Evolutionary conservation across 495 filamentous ascomycete species (phyloP).

Genomic region (Penicillium cosmopolitanum): DNA sequence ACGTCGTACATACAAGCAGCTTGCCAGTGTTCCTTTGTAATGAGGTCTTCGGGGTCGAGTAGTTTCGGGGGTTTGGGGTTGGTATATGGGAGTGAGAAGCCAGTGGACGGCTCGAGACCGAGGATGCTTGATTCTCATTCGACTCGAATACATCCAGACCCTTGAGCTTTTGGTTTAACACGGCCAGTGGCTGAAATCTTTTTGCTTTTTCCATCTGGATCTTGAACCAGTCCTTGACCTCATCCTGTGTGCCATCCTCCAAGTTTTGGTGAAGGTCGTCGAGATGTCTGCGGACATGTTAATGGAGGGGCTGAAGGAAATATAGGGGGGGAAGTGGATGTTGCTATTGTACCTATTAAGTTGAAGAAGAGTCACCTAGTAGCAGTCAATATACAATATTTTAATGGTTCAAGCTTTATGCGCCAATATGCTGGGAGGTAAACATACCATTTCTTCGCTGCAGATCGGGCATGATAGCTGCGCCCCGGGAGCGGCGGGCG

Average conservation of each 20-base stretch:
- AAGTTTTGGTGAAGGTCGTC: conserved; percentile 93
- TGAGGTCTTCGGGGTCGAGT: conserved; percentile 82
- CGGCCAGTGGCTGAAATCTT: conserved; percentile 89
- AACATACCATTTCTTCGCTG: conserved; percentile 87
- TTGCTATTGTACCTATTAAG: conserved; percentile 70
- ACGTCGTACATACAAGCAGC: conserved; percentile 67
- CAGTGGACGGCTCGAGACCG: conserved; percentile 34
- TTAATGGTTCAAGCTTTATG: background rate
- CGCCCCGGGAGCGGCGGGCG: conserved; percentile 58
- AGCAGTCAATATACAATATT: conserved; percentile 5
- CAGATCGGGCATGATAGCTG: conserved; percentile 92
- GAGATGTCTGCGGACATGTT: conserved; percentile 66
- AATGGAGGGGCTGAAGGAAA: conserved; percentile 19
- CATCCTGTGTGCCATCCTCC: conserved; percentile 91
- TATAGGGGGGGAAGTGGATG: background rate
- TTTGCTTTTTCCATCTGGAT: conserved; percentile 95
- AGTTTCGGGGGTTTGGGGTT: conserved; percentile 40
- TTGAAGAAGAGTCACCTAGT: conserved; percentile 86
- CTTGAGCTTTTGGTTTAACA: conserved; percentile 93
- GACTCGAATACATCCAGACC: conserved; percentile 98
- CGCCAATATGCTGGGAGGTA: background rate
- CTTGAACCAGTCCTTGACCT: conserved; percentile 98
- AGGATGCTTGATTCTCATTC: conserved; percentile 65
- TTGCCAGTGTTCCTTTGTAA: conserved; percentile 91
- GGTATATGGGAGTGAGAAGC: conserved; percentile 34